These are phyloP conservation scores for Pseudopithomyces maydicus DNA, from an alignment of 2,329 filamentous ascomycete genomes.

Conservation along the genomic window DNA sequence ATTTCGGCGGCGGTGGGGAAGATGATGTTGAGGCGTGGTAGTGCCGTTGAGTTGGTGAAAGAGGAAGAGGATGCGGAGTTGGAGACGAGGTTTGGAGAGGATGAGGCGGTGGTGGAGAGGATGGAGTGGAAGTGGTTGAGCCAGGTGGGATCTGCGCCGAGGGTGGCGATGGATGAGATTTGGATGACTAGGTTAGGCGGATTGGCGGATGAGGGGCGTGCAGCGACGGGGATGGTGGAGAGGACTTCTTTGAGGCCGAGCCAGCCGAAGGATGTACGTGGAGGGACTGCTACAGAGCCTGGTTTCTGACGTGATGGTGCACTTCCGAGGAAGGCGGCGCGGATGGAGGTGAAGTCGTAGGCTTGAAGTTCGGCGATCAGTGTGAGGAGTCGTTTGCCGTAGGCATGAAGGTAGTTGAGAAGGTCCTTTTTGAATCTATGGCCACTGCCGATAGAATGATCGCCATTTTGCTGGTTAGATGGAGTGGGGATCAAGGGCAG, in stretches of 20 bases:
- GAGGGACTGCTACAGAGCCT: slow-evolving; percentile 46
- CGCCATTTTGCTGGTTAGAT: neutral
- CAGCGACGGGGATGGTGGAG: slow-evolving; percentile 49
- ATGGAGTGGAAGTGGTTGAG: slow-evolving; percentile 60
- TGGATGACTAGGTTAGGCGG: slow-evolving; percentile 59
- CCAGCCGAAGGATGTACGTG: slow-evolving; percentile 77
- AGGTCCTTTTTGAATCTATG: slow-evolving; percentile 76
- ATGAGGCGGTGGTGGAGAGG: slow-evolving; percentile 19
- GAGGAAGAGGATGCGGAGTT: slow-evolving; percentile 10
- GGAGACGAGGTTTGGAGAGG: slow-evolving; percentile 13
- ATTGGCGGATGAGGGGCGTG: slow-evolving; percentile 31
- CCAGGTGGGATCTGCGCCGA: slow-evolving; percentile 75
- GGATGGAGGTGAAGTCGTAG: slow-evolving; percentile 73
- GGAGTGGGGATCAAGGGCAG: slow-evolving; percentile 57
- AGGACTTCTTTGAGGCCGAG: slow-evolving; percentile 67
- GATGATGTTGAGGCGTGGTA: slow-evolving; percentile 69
- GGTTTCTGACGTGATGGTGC: slow-evolving; percentile 70
- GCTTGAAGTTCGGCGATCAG: slow-evolving; percentile 63
- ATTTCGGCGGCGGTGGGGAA: slow-evolving; percentile 85
- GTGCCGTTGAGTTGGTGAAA: slow-evolving; percentile 46
- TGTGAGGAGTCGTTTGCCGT: slow-evolving; percentile 62
- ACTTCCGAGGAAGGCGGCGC: slow-evolving; percentile 76
- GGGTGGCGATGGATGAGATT: slow-evolving; percentile 81
- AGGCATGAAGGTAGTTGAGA: slow-evolving; percentile 72
- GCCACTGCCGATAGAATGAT: slow-evolving; percentile 62